Evolutionary conservation across 805 yeast genomes (phyloP), one percentile per base, ranked within the genome.

Genomic region (Candida caryicola): DNA sequence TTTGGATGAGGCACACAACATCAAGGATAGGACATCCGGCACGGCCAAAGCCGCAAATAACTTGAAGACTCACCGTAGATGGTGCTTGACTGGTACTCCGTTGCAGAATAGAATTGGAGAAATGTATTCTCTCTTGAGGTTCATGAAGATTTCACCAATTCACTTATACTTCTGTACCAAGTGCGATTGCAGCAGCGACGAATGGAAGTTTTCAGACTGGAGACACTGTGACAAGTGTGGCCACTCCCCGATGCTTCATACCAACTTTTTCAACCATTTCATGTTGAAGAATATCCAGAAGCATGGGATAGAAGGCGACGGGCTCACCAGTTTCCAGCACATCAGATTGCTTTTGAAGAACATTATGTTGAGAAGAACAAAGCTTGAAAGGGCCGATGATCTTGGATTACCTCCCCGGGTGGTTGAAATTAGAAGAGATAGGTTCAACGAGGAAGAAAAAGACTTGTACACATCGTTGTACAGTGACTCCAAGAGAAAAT

Each of bases 31-130:
- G 41, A 89, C 89, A 39, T 82, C 93, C 37, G 91, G 91, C 17
- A 93, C 99, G 0, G 90, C 98, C 0, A 81, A 85, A 49, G 95
- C 98, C 2, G 96, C 95, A 1, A 87, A 86, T 55, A 69, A 71
- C 42, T 62, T 93, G 40, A 64, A 73, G 23, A 79, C 95, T 7
- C 68, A 79, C 36, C 86, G 88, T 51, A 66, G 95, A 47, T 86
- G 96, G 85, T 93, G 99, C 62, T 60, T 93, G 21, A 79, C 95
- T 3, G 99, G 99, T 50, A 93, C 99, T 0, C 99, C 99, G 1
- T 68, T 93, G 46, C 99, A 93, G 54, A 93, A 93, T 59, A 73
- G 98, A 45, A 90, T 93, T 54, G 99, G 99, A 31, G 99, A 93
- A 65, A 76, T 93, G 71, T 93, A 93, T 60, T 90, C 98, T 1